A percentile compares a stretch with the other conserved stretches of the same genome.
Conservation (phyloP, 768 basidiomycete genomes). For the Hysterangium stoloniferum region DNA sequence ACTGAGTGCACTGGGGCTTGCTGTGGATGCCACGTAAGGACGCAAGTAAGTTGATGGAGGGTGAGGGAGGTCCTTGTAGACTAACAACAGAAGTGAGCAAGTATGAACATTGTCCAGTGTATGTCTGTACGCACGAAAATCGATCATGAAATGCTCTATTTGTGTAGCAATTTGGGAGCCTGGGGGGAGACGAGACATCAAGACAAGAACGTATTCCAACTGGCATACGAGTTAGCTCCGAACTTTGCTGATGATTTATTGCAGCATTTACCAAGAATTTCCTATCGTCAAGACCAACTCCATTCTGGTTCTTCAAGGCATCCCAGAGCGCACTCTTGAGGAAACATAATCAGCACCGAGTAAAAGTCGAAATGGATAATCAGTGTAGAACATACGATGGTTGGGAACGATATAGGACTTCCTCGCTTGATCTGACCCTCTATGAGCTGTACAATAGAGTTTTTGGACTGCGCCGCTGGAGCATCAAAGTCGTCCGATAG, state of each 20-base stretch:
- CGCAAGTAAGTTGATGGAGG: conserved; percentile 52
- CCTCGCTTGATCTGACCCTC: conserved; percentile 6
- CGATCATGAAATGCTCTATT: conserved; percentile 46
- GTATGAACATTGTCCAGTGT: background rate
- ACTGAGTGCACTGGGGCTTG: background rate
- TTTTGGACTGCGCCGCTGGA: background rate
- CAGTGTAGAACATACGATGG: background rate
- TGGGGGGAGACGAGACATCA: conserved; percentile 48
- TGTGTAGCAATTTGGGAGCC: conserved; percentile 22
- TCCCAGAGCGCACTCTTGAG: conserved; percentile 23
- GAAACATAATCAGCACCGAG: background rate
- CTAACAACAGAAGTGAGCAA: conserved; percentile 27
- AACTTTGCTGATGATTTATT: background rate
- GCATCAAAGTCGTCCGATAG: background rate
- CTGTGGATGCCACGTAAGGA: conserved; percentile 37
- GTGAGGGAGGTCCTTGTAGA: conserved; percentile 76
- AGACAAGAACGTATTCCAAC: conserved; percentile 55
- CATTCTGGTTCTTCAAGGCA: conserved; percentile 34
- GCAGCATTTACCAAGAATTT: conserved; percentile 41
- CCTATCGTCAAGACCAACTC: conserved; percentile 49
- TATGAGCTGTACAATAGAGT: background rate
- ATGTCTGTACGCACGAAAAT: conserved; percentile 41
- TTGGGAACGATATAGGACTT: conserved; percentile 1
- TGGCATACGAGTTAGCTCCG: conserved; percentile 22
- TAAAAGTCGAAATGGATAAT: background rate